Percentiles rank a stretch among this genome's conserved stretches.
Conservation (phyloP, 2,329 filamentous ascomycete species). For the Zymoseptoria passerinii region DNA sequence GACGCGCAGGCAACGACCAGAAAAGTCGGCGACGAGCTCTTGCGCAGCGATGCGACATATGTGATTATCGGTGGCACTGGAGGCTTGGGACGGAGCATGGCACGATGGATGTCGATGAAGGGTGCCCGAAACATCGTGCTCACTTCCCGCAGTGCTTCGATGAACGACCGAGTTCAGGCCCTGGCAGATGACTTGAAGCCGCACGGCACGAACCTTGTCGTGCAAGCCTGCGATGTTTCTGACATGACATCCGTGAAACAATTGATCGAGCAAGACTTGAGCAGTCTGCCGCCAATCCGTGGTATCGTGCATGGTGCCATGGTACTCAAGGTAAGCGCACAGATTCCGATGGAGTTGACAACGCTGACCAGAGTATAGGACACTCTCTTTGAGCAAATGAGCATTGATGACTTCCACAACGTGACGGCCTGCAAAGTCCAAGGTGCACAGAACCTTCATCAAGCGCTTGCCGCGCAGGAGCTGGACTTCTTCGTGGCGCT, state of each 20-base stretch:
- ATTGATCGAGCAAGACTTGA: background rate
- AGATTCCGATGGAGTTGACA: background rate
- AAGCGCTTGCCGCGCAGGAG: conserved; percentile 22
- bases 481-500: conserved; percentile 44
- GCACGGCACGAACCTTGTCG: background rate
- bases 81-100: conserved; percentile 3
- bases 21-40: background rate
- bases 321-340: background rate
- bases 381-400: conserved; percentile 7
- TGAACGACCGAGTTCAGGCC: background rate
- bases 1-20: background rate
- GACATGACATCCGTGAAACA: background rate
- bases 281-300: background rate
- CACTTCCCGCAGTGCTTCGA: background rate
- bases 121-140: conserved; percentile 2
- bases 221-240: background rate
- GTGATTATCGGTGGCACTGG: conserved; percentile 4
- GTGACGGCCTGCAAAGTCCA: conserved; percentile 7
- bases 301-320: background rate
- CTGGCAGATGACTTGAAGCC: background rate
- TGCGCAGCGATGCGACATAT: background rate
- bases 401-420: background rate
- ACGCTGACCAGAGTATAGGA: background rate
- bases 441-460: conserved; percentile 38
- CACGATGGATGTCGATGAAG: background rate